A percentile compares a stretch with the other conserved stretches of the same genome.
These are phyloP conservation scores for Neurospora sp. DNA, from an alignment of 495 filamentous ascomycete species.

Conservation along the genomic window DNA sequence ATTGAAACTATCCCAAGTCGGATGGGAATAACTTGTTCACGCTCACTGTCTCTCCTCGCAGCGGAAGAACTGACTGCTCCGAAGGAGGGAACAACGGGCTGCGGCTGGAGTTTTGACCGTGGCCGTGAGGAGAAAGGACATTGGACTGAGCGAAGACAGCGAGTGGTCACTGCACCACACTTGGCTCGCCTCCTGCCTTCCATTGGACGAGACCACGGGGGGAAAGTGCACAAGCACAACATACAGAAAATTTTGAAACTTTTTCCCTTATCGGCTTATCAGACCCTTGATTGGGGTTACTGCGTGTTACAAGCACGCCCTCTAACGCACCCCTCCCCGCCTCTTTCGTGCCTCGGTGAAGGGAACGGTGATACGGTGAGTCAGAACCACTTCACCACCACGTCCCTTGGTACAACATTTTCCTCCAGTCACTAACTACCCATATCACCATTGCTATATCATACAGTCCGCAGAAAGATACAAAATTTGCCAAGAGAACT, in stretches of 20 bases:
- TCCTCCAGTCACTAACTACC: not conserved
- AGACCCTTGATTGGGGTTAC: not conserved
- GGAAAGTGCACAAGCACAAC: not conserved
- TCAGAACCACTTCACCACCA: not conserved
- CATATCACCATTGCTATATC: not conserved
- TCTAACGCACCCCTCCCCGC: not conserved
- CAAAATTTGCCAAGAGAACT: not conserved
- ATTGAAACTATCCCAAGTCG: slow-evolving; percentile 23
- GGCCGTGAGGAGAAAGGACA: not conserved
- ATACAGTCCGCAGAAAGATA: not conserved
- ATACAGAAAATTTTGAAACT: not conserved
- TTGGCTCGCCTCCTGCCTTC: not conserved
- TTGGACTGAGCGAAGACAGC: not conserved
- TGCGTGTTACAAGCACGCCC: not conserved
- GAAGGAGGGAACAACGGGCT: slow-evolving; percentile 21
- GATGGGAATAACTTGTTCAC: slow-evolving; percentile 11
- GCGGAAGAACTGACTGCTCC: slow-evolving; percentile 29
- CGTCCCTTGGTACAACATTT: not conserved
- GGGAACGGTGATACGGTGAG: not conserved
- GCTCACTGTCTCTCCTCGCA: slow-evolving; percentile 10
- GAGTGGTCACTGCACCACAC: not conserved
- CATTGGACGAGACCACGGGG: not conserved
- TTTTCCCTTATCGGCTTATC: not conserved
- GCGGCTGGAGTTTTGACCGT: slow-evolving; percentile 27
- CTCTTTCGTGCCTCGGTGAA: not conserved